Percentiles rank a stretch among this genome's conserved stretches.
phyloP scores from a whole-genome alignment of 1,284 basidiomycete genomes.

The Stygiomarasmius scandens region DNA sequence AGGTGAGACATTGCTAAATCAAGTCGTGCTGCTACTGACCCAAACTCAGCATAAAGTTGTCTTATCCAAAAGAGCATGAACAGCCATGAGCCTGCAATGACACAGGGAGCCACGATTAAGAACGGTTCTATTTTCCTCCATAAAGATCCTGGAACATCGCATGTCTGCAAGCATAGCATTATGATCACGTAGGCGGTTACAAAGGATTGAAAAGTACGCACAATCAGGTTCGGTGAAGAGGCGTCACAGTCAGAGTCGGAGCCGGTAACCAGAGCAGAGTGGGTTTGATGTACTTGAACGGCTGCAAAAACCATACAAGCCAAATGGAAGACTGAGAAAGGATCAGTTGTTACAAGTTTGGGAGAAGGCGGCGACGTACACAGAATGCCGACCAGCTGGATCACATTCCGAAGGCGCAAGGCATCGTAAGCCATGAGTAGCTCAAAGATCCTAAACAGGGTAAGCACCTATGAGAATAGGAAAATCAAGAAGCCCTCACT shows the following conservation, averaged over 20 bases:
- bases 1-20: not conserved
- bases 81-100: slow-evolving; percentile 56
- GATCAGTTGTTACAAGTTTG: not conserved
- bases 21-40: slow-evolving; percentile 39
- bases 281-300: slow-evolving; percentile 75
- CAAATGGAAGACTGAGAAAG: slow-evolving; percentile 64
- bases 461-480: not conserved
- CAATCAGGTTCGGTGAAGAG: not conserved
- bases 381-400: slow-evolving; percentile 75
- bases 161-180: slow-evolving; percentile 42
- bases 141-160: slow-evolving; percentile 46
- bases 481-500: slow-evolving; percentile 47
- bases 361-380: slow-evolving; percentile 40
- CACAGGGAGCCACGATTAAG: slow-evolving; percentile 56
- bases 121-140: slow-evolving; percentile 47
- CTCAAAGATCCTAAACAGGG: slow-evolving; percentile 63
- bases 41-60: slow-evolving; percentile 62
- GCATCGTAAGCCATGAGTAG: slow-evolving; percentile 76
- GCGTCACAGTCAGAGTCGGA: slow-evolving; percentile 2
- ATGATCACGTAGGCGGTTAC: not conserved
- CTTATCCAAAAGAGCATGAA: slow-evolving; percentile 56
- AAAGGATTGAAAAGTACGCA: not conserved
- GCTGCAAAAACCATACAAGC: slow-evolving; percentile 73
- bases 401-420: slow-evolving; percentile 71
- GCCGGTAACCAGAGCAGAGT: slow-evolving; percentile 47